A percentile compares a stretch with the other conserved stretches of the same genome.
Conservation (phyloP, 2,329 filamentous ascomycete genomes). For the Colletotrichum destructivum region DNA sequence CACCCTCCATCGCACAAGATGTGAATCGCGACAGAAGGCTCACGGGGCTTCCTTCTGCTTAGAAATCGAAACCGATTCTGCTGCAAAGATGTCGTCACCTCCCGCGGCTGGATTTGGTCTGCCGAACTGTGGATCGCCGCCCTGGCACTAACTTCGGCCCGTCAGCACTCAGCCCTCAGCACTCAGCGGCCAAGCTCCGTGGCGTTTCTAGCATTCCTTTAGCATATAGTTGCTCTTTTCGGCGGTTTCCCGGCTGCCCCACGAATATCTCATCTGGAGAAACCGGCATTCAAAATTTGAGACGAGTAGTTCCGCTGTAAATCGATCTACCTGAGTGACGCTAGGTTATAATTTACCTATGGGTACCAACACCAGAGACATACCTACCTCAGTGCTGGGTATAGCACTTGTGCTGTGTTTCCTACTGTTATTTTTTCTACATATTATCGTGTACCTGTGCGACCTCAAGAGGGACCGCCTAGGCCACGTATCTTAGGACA, state of each 20-base stretch:
- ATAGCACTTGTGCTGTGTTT: no score
- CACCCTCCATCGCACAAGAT: conserved; percentile 10
- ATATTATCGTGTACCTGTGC: no score
- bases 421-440: no score
- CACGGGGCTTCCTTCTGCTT: conserved; percentile 32
- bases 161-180: no score
- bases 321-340: neutral
- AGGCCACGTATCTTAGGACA: no score
- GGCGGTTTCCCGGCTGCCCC: neutral
- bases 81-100: conserved; percentile 21
- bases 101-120: neutral
- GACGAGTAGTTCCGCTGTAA: neutral
- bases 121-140: neutral
- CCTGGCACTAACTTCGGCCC: neutral
- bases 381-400: no score
- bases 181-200: neutral
- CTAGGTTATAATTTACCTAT: no score
- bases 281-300: neutral
- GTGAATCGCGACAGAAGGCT: neutral
- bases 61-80: conserved; percentile 25
- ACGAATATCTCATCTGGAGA: neutral
- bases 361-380: no score
- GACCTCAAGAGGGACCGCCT: no score
- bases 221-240: neutral
- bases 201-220: conserved; percentile 1